These are phyloP conservation scores for Metschnikowia matae DNA, from an alignment of 805 yeast genomes.

Conservation along the genomic window DNA sequence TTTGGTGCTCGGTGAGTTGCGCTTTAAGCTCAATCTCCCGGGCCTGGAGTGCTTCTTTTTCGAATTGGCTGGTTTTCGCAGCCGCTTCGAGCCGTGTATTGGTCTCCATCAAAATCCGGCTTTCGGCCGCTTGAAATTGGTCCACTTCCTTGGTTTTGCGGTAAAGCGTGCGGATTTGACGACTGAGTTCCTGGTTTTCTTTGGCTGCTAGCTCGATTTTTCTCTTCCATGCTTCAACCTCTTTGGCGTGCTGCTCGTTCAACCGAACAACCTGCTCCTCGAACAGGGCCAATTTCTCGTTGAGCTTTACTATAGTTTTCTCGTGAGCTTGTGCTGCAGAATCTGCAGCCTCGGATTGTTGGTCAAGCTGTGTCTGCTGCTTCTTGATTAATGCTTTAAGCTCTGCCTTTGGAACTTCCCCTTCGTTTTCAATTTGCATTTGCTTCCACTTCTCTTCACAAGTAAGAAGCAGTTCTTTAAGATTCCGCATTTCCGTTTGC, in stretches of 20 bases:
- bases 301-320: background rate
- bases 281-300: background rate
- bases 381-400: background rate
- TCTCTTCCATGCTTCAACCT: background rate
- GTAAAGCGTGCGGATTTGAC: conserved; percentile 3
- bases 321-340: background rate
- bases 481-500: background rate
- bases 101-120: conserved; percentile 2
- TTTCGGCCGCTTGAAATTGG: conserved; percentile 9
- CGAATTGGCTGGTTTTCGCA: background rate
- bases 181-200: conserved; percentile 6
- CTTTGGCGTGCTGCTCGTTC: background rate
- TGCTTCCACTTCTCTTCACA: background rate
- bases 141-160: conserved; percentile 6
- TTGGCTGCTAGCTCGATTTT: background rate
- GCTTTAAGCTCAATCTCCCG: background rate
- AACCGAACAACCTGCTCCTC: conserved; percentile 2
- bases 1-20: background rate
- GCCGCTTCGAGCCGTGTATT: background rate
- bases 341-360: background rate
- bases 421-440: background rate
- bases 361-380: background rate
- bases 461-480: background rate
- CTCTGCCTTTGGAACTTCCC: background rate
- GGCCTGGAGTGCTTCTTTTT: background rate